Evolutionary conservation across 495 filamentous ascomycete genomes (phyloP), one percentile per base, ranked within the genome.

Genomic region (Penicillium macrosclerotiorum): DNA sequence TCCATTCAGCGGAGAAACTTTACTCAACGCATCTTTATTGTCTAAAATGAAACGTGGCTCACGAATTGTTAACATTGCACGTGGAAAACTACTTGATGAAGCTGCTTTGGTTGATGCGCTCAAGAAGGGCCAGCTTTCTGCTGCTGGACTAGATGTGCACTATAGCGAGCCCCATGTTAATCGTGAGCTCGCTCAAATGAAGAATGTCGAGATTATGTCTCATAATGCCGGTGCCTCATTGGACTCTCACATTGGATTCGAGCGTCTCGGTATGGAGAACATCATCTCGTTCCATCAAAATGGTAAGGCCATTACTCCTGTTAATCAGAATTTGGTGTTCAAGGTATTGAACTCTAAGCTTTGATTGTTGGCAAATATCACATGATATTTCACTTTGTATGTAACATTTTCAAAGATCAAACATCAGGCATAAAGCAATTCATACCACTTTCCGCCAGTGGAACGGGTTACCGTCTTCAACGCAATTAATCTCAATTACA

Each of bases 191-290:
- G 65, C 69, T 30, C 51, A 51, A 25, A 73, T 83, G 67, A 50
- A 53, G 41, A 71, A 71, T 42, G 85, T 84, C 1, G 78, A 83
- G 65, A 60, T 88, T 50, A 76, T 84, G 39, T 74, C 76, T 14
- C 85, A 89, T 60, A 88, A 86, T 57, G 87, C 85, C 6, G 85
- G 86, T 8, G 84, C 81, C 3, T 83, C 81, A 14, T 62, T 89
- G 25, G 84, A 89, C 64, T 84, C 82, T 40, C 82, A 86, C 52
- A 67, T 79, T 35, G 84, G 83, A 5, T 89, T 89, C 58, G 86
- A 91, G 71, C 72, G 78, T 56, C 51, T 89, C 57, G 80, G 77
- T 19, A 87, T 89, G 82, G 70, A 81, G 62, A 89, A 89, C 65
- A 78, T 89, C 23, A 63, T 83, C 53, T 73, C 71, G 1, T 84